Base-by-base conservation (phyloP, 2,329 filamentous ascomycete genomes). In the Rutstroemia sydowiana region DNA sequence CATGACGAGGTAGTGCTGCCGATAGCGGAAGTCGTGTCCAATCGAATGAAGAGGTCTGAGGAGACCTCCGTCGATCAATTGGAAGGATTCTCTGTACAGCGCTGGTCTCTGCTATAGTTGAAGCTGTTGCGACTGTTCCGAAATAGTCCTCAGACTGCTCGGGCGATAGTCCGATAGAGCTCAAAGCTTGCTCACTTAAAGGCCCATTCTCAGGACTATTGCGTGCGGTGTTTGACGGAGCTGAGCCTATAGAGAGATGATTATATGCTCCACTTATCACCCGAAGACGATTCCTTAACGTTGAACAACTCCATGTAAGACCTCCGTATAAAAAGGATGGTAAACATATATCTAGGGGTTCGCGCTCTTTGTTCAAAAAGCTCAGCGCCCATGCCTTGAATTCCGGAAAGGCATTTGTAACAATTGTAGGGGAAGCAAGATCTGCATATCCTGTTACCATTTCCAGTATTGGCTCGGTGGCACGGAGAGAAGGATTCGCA, bases 21-120 rank as follows among this genome's bases (percentile, higher is more conserved):
- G 78, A 78, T 11, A 84, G 47, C 1, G 84, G 79, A 45, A 92
- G 74, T 49, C 81, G 77, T 3, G 88, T 93, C 88, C 88, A 93
- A 67, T 95, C 88, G 63, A 91, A 92, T 30, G 55, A 63, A n/a
- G 59, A 52, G n/a, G 44, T 52, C 18, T 60, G 59, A 9, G 54
- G 47, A 40, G 56, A 31, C 5, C 40, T 39, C 23, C 40, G 28
- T 14, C 39, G 14, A n/a, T 30, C 36, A 39, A 9, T 36, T 3
- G 21, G 18, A 31, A 42, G 13, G 30, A 20, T 32, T 49, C 26
- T n/a, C 3, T 14, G 16, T 37, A 16, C 13, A 28, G 30, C 3
- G 28, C 39, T 16, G 2, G 48, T 14, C 4, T 51, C 48, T 6
- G 14, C 11, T 11, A 16, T 13, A 21, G 16, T 32, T 8, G 26